A percentile compares a stretch with the other conserved stretches of the same genome.
phyloP scores from a whole-genome alignment of 106 monocot genomes.

The Ottelia alismoides region DNA sequence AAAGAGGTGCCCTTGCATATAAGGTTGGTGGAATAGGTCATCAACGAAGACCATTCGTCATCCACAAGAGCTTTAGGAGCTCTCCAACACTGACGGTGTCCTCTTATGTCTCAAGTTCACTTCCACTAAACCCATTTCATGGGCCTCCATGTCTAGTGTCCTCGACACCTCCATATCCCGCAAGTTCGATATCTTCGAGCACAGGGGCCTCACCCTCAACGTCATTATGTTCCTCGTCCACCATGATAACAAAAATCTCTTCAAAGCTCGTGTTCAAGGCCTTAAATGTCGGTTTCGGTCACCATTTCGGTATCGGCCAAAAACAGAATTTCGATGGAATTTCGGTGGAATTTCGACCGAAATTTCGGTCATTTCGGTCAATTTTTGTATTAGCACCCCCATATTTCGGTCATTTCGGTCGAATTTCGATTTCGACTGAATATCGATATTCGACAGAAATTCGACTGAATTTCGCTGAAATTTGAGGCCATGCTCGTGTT shows the following conservation, averaged over 20 bases:
- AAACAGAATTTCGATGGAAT: no score
- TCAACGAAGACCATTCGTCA: constrained; percentile 45
- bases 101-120: constrained; percentile 59
- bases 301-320: no score
- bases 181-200: constrained; percentile 89
- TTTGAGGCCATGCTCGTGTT: no score
- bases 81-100: constrained; percentile 7
- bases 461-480: no score
- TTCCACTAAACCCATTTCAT: constrained; percentile 56
- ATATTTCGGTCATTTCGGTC: no score
- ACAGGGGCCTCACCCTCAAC: constrained; percentile 66
- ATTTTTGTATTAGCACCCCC: no score
- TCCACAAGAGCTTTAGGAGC: constrained; percentile 28
- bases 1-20: constrained; percentile 71
- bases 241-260: constrained; percentile 29
- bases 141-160: constrained; percentile 57
- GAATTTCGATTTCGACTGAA: no score
- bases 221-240: constrained; percentile 36
- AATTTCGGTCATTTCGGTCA: no score
- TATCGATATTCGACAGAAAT: no score
- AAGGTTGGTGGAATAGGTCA: constrained; percentile 54
- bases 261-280: constrained; percentile 45
- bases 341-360: no score
- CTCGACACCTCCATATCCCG: constrained; percentile 58
- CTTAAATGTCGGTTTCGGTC: no score